Percentiles rank a stretch among this genome's conserved stretches.
Conservation (phyloP, 192 early-diverging fungal genomes). For the Rhizoclosmatium globosum region DNA sequence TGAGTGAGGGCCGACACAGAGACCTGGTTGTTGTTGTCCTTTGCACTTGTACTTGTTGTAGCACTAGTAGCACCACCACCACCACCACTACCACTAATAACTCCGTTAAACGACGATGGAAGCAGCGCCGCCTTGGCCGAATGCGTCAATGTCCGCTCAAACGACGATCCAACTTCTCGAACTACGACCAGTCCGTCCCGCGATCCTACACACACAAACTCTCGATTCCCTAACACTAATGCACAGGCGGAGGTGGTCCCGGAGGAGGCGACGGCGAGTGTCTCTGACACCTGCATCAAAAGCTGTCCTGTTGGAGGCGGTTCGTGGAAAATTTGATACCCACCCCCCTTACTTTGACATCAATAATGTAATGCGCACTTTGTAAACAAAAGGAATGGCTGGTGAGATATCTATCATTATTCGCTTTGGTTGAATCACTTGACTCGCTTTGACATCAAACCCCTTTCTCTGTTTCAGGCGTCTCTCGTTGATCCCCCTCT, state of each 20-base stretch:
- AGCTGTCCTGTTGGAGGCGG: background rate
- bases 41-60: background rate
- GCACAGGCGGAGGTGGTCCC: slow-evolving; percentile 8
- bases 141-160: background rate
- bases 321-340: too few relatives aligned
- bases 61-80: background rate
- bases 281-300: background rate
- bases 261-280: background rate
- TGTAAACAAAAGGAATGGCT: too few relatives aligned
- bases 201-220: slow-evolving; percentile 2
- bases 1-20: slow-evolving; percentile 19
- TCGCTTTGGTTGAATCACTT: too few relatives aligned
- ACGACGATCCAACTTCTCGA: background rate
- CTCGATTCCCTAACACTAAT: background rate
- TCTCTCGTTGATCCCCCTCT: too few relatives aligned
- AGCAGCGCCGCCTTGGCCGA: slow-evolving; percentile 1
- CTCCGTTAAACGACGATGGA: background rate
- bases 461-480: too few relatives aligned
- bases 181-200: slow-evolving; percentile 15
- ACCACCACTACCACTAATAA: background rate
- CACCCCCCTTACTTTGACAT: too few relatives aligned
- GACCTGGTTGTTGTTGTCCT: background rate
- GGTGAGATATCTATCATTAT: too few relatives aligned
- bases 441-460: too few relatives aligned
- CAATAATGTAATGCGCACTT: too few relatives aligned